Conservation (phyloP, 495 filamentous ascomycete genomes). For the Aspergillus funiculosus region DNA sequence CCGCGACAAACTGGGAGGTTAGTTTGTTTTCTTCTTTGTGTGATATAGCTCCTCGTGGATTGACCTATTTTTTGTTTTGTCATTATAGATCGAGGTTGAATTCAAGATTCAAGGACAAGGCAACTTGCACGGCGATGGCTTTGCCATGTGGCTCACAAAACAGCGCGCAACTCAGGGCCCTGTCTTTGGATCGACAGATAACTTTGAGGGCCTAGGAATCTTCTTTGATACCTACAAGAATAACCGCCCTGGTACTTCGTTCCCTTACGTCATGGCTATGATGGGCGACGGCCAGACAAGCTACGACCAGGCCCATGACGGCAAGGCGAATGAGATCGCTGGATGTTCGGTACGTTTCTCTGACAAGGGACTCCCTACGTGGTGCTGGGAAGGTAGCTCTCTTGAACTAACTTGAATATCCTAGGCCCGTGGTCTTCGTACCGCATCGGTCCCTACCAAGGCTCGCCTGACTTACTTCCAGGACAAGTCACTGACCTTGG, state of each 20-base stretch:
- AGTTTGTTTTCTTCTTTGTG: conserved; percentile 12
- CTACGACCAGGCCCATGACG: conserved; percentile 93
- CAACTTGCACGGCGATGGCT: conserved; percentile 91
- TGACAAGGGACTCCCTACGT: not conserved
- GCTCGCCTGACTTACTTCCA: conserved; percentile 91
- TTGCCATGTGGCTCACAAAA: conserved; percentile 98
- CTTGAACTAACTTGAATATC: not conserved
- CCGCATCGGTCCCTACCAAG: conserved; percentile 72
- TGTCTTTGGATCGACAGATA: conserved; percentile 84
- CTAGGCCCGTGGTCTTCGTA: conserved; percentile 82
- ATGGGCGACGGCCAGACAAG: conserved; percentile 80
- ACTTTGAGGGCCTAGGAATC: conserved; percentile 90
- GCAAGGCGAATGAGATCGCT: conserved; percentile 85
- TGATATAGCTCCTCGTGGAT: not conserved
- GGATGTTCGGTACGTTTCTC: conserved; percentile 70
- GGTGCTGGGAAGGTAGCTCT: not conserved
- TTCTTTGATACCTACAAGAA: conserved; percentile 99
- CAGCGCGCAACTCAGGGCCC: conserved; percentile 73
- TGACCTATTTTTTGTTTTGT: not conserved
- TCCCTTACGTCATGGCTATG: conserved; percentile 99
- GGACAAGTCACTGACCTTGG: conserved; percentile 84
- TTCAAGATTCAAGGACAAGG: conserved; percentile 82
- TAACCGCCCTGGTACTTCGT: conserved; percentile 88
- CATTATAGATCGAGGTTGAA: conserved; percentile 74
- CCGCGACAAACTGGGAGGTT: conserved; percentile 98